Conservation (phyloP, 2,329 filamentous ascomycete genomes). For the Aureobasidium sp. region DNA sequence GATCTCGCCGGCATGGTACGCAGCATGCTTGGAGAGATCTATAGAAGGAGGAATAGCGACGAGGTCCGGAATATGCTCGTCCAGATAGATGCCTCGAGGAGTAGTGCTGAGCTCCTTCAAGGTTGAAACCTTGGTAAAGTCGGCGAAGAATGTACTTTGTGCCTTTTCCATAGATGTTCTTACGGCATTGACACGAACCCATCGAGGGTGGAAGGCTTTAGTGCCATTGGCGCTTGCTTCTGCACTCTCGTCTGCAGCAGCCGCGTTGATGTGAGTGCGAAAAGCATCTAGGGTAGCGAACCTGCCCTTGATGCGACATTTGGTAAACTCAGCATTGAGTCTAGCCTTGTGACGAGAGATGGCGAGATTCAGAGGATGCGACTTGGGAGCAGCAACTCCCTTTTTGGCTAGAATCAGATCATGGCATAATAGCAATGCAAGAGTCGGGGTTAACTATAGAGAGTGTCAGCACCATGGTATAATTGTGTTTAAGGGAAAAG, state of each 20-base stretch:
- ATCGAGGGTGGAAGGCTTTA: slow-evolving; percentile 65
- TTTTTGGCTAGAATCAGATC: slow-evolving; percentile 75
- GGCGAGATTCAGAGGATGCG: slow-evolving; percentile 66
- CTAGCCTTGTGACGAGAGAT: slow-evolving; percentile 76
- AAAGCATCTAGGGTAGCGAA: slow-evolving; percentile 61
- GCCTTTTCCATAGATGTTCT: slow-evolving; percentile 63
- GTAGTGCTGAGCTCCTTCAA: slow-evolving; percentile 45
- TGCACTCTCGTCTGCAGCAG: slow-evolving; percentile 22
- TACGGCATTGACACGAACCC: slow-evolving; percentile 81
- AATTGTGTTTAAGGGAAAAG: neutral
- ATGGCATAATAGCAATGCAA: slow-evolving; percentile 76
- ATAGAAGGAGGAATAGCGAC: slow-evolving; percentile 65
- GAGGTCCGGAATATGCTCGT: slow-evolving; percentile 73
- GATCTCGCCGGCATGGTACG: slow-evolving; percentile 68
- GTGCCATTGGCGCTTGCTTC: slow-evolving; percentile 23
- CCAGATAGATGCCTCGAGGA: slow-evolving; percentile 56
- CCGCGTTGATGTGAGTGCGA: slow-evolving; percentile 46
- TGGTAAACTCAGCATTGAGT: slow-evolving; percentile 72
- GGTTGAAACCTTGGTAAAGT: slow-evolving; percentile 48
- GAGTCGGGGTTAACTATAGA: slow-evolving; percentile 62
- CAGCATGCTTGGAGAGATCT: slow-evolving; percentile 63
- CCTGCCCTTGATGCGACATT: slow-evolving; percentile 64
- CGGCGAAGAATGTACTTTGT: slow-evolving; percentile 63
- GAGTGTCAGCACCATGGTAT: neutral
- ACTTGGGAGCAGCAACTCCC: slow-evolving; percentile 72